Evolutionary conservation across 2,329 filamentous ascomycete genomes (phyloP).

Genomic region (Macrophomina tecta): DNA sequence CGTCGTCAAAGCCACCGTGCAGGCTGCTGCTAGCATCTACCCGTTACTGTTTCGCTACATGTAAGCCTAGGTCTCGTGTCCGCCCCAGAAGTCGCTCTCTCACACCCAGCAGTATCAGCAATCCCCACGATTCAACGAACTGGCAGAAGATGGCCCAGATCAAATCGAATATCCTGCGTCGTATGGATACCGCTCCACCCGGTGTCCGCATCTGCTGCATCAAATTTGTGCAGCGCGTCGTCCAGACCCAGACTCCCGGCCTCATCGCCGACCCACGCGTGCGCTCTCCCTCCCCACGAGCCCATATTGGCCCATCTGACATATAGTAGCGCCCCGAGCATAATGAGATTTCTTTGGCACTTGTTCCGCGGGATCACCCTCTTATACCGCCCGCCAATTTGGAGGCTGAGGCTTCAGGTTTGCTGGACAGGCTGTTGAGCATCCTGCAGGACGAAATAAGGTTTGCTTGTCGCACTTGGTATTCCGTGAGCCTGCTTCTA

Average conservation of each 20-base stretch:
- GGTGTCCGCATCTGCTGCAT: constrained; percentile 91
- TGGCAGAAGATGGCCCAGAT: constrained; percentile 91
- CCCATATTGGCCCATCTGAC: not conserved
- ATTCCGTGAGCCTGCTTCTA: constrained; percentile 29
- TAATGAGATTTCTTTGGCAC: constrained; percentile 83
- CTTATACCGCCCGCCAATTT: constrained; percentile 79
- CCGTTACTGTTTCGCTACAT: constrained; percentile 90
- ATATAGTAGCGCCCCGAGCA: constrained; percentile 69
- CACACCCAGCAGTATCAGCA: constrained; percentile 72
- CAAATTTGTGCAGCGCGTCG: constrained; percentile 94
- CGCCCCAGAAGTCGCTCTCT: constrained; percentile 34
- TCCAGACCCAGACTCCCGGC: constrained; percentile 89
- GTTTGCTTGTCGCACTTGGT: constrained; percentile 55
- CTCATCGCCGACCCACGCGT: constrained; percentile 82
- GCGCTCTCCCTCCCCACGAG: constrained; percentile 46
- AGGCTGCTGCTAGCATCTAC: constrained; percentile 91
- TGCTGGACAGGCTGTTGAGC: constrained; percentile 85
- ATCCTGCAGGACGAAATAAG: constrained; percentile 86
- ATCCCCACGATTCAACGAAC: constrained; percentile 77
- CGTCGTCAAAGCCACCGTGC: constrained; percentile 85
- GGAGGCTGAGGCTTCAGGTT: constrained; percentile 89
- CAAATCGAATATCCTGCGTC: constrained; percentile 84
- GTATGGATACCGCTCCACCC: constrained; percentile 81
- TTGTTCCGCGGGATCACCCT: constrained; percentile 83
- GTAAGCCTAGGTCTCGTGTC: constrained; percentile 65